Percentiles rank a stretch among this genome's conserved stretches.
These are phyloP conservation scores for Leccinum subatratum DNA, from an alignment of 1,284 basidiomycete species.

Conservation along the genomic window DNA sequence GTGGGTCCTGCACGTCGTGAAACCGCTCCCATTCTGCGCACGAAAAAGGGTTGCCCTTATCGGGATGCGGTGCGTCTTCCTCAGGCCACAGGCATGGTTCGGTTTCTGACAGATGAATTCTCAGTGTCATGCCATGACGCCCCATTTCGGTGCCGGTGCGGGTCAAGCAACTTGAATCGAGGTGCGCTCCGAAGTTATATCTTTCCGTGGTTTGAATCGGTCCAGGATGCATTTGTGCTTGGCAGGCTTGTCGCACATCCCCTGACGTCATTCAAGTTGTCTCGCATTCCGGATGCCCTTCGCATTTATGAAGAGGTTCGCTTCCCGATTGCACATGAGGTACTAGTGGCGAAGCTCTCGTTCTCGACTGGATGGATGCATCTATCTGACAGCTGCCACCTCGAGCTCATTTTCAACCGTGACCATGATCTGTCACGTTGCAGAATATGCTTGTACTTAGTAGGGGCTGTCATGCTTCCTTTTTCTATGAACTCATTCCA, in stretches of 20 bases:
- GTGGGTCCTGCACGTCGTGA: conserved; percentile 33
- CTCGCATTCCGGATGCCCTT: conserved; percentile 23
- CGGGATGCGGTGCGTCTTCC: conserved; percentile 35
- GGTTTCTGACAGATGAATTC: background rate
- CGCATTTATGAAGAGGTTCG: conserved; percentile 32
- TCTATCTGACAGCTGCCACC: too few relatives aligned
- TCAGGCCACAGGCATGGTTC: background rate
- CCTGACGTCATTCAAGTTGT: conserved; percentile 15
- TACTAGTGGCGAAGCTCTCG: conserved; percentile 14
- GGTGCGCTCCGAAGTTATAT: conserved; percentile 14
- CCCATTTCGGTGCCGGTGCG: conserved; percentile 28
- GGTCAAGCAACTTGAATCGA: conserved; percentile 33
- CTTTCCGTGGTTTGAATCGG: background rate
- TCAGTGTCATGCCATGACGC: conserved; percentile 33
- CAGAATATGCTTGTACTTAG: too few relatives aligned
- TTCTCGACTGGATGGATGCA: conserved; percentile 14
- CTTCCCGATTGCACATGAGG: conserved; percentile 17
- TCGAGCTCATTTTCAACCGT: too few relatives aligned
- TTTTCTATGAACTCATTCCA: too few relatives aligned
- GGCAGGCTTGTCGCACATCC: conserved; percentile 23
- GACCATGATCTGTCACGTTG: too few relatives aligned
- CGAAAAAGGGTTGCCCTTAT: conserved; percentile 32
- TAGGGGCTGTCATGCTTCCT: too few relatives aligned
- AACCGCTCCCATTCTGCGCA: conserved; percentile 31
- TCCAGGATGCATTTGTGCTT: conserved; percentile 37